Base-by-base conservation (phyloP, 768 basidiomycete species). In the Auricularia sp. region DNA sequence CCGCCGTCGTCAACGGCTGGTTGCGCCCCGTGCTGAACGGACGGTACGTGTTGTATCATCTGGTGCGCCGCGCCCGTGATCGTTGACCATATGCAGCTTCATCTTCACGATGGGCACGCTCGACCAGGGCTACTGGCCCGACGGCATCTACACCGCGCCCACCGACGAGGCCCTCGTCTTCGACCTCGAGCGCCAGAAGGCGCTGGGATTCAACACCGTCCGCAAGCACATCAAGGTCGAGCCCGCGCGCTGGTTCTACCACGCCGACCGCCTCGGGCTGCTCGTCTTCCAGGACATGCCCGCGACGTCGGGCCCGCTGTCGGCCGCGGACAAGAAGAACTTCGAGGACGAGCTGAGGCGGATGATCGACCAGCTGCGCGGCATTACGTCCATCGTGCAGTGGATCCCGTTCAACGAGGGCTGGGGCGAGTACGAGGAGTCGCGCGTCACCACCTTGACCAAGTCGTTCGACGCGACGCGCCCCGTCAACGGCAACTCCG, bases 221-320 rank as follows among this genome's bases (percentile, higher is more conserved):
- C 56, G 56, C 56, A 59, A 59, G 56, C 56, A 59, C 56, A 59
- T 59, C 56, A 59, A 59, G 56, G 56, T 59, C 56, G 56, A 59
- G 56, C 56, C 56, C 12, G 56, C 56, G 56, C 56, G 56, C 56
- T 59, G 56, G 56, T 59, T 59, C 56, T 59, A 59, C 56, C 56
- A 59, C 34, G 56, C 56, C 18, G 56, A 59, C 34, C 5, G 10
- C 8, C 56, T 59, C 18, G 56, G 56, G 8, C 56, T 59, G 5
- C 29, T 35, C 3, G 56, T 59, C 29, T 59, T 33, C 56, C 56
- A 59, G 34, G 56, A 59, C 34, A 59, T 59, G 56, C 56, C 56
- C 34, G 18, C 56, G 8, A 29, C 33, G 18, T 29, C 16, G 8
- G 6, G 23, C 56, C 8, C 8, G 6, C 56, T 29, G 11, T 29